Evolutionary conservation across 78 protist genomes (phyloP).

Genomic region (Chrysochromulina parva): DNA sequence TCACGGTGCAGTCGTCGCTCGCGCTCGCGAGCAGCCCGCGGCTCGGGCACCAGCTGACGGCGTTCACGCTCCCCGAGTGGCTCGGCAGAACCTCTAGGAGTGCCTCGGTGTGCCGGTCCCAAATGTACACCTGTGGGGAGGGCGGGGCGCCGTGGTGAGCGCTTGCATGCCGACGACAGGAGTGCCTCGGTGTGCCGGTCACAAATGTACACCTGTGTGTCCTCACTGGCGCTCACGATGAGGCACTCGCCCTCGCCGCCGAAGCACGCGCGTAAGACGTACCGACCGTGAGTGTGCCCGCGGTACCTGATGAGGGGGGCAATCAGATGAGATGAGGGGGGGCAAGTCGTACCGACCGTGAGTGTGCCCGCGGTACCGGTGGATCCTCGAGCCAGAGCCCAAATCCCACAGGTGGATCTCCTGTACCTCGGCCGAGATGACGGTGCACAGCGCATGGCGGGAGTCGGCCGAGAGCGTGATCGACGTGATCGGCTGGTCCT

Average conservation of each 20-base stretch:
- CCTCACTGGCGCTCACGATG: constrained; percentile 52
- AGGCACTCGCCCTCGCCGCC: constrained; percentile 74
- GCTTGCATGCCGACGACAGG: no score
- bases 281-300: constrained; percentile 65
- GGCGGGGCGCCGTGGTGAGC: no score
- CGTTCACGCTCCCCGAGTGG: constrained; percentile 73
- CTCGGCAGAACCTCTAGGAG: constrained; percentile 68
- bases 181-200: constrained; percentile 57
- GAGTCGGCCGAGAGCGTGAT: constrained; percentile 59
- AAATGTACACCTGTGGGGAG: constrained; percentile 65
- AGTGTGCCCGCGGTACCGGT: constrained; percentile 53
- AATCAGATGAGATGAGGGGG: background rate
- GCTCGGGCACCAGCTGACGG: constrained; percentile 58
- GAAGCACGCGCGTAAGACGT: constrained; percentile 71
- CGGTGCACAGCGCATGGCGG: constrained; percentile 10
- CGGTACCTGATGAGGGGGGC: constrained; percentile 42
- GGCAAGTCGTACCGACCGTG: background rate
- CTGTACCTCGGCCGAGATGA: constrained; percentile 24
- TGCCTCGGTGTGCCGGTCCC: constrained; percentile 61
- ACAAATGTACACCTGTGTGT: constrained; percentile 72
- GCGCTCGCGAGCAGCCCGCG: constrained; percentile 61
- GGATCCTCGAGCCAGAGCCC: constrained; percentile 32
- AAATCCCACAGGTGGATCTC: constrained; percentile 76
- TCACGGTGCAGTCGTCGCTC: constrained; percentile 51
- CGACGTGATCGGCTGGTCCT: constrained; percentile 34